Percentiles rank a stretch among this genome's conserved stretches.
These are phyloP conservation scores for Linanthus parryae DNA, from an alignment of 148 eudicot genomes.

Conservation along the genomic window DNA sequence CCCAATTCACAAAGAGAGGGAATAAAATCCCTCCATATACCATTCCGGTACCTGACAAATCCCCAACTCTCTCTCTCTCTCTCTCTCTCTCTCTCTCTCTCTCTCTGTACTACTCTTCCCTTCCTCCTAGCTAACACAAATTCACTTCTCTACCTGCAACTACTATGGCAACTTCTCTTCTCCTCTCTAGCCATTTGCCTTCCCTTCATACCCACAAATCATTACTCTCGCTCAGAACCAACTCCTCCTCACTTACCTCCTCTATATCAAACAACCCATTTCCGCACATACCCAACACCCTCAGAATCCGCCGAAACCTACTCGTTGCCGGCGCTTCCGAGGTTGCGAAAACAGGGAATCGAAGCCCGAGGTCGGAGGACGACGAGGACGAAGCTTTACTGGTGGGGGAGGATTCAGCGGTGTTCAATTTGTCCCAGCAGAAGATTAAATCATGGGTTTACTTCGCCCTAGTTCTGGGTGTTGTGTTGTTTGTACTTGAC, in stretches of 20 bases:
- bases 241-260: not conserved
- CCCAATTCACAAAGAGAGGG: too few species aligned
- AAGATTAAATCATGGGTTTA: constrained; percentile 80
- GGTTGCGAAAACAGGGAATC: constrained; percentile 34
- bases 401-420: constrained; percentile 81
- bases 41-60: too few species aligned
- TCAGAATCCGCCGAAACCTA: constrained; percentile 13
- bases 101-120: too few species aligned
- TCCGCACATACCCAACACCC: constrained; percentile 6
- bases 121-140: too few species aligned
- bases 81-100: too few species aligned
- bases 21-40: too few species aligned
- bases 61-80: too few species aligned
- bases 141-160: too few species aligned
- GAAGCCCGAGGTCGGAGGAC: constrained; percentile 1
- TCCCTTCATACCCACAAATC: too few species aligned
- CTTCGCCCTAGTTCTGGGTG: constrained; percentile 60
- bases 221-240: not conserved
- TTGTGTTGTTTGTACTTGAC: constrained; percentile 66
- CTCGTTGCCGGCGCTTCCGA: constrained; percentile 24
- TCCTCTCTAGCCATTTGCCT: too few species aligned
- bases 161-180: too few species aligned
- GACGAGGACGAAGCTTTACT: constrained; percentile 16
- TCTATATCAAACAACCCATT: not conserved
- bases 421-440: constrained; percentile 54